Percentiles rank a stretch among this genome's conserved stretches.
phyloP scores from a whole-genome alignment of 257 asterid genomes.

The Solanum appendiculatum region DNA sequence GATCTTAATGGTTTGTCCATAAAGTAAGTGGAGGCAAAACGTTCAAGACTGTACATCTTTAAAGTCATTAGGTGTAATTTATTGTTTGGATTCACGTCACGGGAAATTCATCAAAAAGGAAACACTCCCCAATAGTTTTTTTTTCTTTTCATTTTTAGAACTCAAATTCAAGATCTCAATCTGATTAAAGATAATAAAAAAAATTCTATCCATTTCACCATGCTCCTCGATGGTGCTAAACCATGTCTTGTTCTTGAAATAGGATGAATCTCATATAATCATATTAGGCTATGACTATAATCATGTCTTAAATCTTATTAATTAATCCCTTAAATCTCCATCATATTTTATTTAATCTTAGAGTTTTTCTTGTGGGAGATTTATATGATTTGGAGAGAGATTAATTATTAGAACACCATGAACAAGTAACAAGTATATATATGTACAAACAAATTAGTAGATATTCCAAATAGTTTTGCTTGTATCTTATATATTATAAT shows the following conservation, averaged over 20 bases:
- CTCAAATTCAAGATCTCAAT: no score
- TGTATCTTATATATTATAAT: not conserved
- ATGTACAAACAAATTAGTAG: not conserved
- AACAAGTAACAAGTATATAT: not conserved
- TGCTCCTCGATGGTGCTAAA: no score
- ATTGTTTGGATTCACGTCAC: not conserved
- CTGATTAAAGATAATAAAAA: no score
- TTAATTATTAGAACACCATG: not conserved
- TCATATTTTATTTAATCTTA: not conserved
- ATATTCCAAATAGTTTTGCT: not conserved
- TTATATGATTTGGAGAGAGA: not conserved
- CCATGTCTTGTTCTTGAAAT: no score
- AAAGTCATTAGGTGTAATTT: not conserved
- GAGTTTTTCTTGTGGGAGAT: not conserved
- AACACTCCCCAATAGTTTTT: not conserved
- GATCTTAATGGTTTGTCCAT: rapidly evolving
- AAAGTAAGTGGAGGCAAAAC: no score
- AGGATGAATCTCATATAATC: not conserved
- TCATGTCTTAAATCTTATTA: not conserved
- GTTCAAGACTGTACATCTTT: rapidly evolving
- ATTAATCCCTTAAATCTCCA: not conserved
- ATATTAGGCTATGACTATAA: not conserved
- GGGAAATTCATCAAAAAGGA: rapidly evolving
- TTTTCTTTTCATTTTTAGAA: not conserved
- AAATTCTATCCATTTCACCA: not conserved